Evolutionary conservation across 2,329 filamentous ascomycete genomes (phyloP).

Genomic region (Pseudocercospora eumusae): DNA sequence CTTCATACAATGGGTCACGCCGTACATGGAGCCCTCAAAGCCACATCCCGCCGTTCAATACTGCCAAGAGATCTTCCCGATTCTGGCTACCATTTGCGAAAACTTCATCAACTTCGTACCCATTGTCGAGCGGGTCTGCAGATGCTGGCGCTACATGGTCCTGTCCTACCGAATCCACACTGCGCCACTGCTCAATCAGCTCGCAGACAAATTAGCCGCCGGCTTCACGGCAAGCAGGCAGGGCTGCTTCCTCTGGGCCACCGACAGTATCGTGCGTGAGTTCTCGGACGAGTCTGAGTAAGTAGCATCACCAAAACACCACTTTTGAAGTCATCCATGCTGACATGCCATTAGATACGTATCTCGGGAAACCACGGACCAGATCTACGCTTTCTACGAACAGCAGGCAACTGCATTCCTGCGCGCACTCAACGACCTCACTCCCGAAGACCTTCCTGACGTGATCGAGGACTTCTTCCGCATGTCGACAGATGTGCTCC

Average conservation of each 20-base stretch:
- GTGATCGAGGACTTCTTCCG: slow-evolving; percentile 98
- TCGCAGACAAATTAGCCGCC: slow-evolving; percentile 83
- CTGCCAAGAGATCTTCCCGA: slow-evolving; percentile 89
- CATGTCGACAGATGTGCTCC: slow-evolving; percentile 82
- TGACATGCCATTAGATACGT: slow-evolving; percentile 55
- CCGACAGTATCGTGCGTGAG: slow-evolving; percentile 88
- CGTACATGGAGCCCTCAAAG: slow-evolving; percentile 69
- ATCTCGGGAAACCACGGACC: slow-evolving; percentile 75
- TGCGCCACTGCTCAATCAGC: slow-evolving; percentile 75
- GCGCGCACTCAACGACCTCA: slow-evolving; percentile 81
- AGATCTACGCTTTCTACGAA: slow-evolving; percentile 93
- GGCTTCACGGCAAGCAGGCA: slow-evolving; percentile 85
- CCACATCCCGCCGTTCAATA: slow-evolving; percentile 93
- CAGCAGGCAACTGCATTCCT: slow-evolving; percentile 89
- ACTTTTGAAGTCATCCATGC: neutral
- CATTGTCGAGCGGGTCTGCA: slow-evolving; percentile 89
- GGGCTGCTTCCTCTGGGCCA: slow-evolving; percentile 98
- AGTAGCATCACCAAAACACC: neutral
- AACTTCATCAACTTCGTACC: slow-evolving; percentile 84
- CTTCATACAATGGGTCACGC: slow-evolving; percentile 77
- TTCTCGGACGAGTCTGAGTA: slow-evolving; percentile 86
- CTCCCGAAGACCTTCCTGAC: slow-evolving; percentile 73
- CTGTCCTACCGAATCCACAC: slow-evolving; percentile 92
- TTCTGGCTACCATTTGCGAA: slow-evolving; percentile 81
- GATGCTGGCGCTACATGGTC: slow-evolving; percentile 96